A percentile compares a stretch with the other conserved stretches of the same genome.
Evolutionary conservation across 140 eudicot species (phyloP).

Genomic region (Oenanthe javanica): DNA sequence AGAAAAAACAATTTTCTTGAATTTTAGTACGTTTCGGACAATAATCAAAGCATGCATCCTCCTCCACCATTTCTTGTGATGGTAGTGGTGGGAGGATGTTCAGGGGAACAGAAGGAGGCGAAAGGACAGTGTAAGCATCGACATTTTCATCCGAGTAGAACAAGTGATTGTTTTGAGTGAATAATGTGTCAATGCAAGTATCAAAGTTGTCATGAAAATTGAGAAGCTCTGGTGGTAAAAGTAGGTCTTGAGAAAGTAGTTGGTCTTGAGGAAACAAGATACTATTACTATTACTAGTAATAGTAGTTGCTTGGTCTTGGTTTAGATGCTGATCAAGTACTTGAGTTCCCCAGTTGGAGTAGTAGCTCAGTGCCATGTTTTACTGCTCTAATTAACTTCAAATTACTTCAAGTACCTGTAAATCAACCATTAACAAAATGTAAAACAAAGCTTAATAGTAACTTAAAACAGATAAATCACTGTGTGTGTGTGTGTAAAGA

Average conservation of each 20-base stretch:
- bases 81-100: neutral
- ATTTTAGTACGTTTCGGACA: neutral
- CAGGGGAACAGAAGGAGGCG: neutral
- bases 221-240: slow-evolving; percentile 16
- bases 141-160: neutral
- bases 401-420: neutral
- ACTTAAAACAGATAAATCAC: neutral
- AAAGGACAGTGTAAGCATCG: neutral
- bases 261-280: neutral
- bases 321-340: slow-evolving; percentile 6
- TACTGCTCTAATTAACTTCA: neutral
- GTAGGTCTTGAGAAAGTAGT: neutral
- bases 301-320: neutral
- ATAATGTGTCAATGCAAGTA: slow-evolving; percentile 1
- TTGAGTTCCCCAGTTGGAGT: slow-evolving; percentile 10
- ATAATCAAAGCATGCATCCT: neutral
- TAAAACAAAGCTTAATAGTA: neutral
- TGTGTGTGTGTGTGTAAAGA: neutral
- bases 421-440: neutral
- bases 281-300: too few species aligned
- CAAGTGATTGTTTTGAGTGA: neutral
- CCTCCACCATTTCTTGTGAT: neutral
- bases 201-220: slow-evolving; percentile 11
- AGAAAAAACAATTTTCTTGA: neutral
- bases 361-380: slow-evolving; percentile 17